Base-by-base conservation (phyloP, 495 filamentous ascomycete genomes). In the Trichocladium uniseriatum region DNA sequence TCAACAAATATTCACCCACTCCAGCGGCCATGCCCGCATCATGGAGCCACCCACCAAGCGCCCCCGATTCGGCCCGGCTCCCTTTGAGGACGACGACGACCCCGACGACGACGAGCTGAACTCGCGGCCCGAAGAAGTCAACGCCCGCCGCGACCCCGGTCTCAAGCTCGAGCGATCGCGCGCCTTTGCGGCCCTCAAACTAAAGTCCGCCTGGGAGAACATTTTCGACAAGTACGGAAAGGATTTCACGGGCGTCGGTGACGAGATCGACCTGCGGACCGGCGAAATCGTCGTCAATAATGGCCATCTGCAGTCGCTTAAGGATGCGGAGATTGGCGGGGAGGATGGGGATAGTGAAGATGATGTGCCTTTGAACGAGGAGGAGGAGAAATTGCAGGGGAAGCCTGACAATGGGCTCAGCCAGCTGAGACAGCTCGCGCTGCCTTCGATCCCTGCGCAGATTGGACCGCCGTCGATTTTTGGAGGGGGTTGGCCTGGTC, bases 151-250 rank as follows among this genome's bases (percentile, higher is more conserved):
- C 20, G 70, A 76, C 31, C 69, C 72, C 11, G 69, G 74, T 37
- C 64, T 71, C 45, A 73, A 79, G 51, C 65, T 86, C 11, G 67
- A 79, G 51, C 69, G 72, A 49, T 77, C 74, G 34, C 79, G 79
- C 51, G 73, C 71, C 6, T 74, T 72, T 45, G 83, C 86, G 49
- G 79, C 81, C 29, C 63, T 68, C 38, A 80, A 76, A 36, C 76
- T 95, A 11, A 90, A 91, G 69, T 82, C 79, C 10, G 76, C 80
- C 2, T 94, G 92, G 56, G 89, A 95, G 58, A 61, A 71, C 38
- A 95, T 98, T 32, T 95, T 95, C 58, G 77, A 80, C 24, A 95
- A 92, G 64, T 98, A 95, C 62, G 79, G 74, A 18, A 78, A 76
- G 56, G 84, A 95, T 65, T 95, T 94, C 58, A 78, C 78, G 4